These are phyloP conservation scores for Naganishia cerealis DNA, from an alignment of 1,284 basidiomycete genomes.

Conservation along the genomic window DNA sequence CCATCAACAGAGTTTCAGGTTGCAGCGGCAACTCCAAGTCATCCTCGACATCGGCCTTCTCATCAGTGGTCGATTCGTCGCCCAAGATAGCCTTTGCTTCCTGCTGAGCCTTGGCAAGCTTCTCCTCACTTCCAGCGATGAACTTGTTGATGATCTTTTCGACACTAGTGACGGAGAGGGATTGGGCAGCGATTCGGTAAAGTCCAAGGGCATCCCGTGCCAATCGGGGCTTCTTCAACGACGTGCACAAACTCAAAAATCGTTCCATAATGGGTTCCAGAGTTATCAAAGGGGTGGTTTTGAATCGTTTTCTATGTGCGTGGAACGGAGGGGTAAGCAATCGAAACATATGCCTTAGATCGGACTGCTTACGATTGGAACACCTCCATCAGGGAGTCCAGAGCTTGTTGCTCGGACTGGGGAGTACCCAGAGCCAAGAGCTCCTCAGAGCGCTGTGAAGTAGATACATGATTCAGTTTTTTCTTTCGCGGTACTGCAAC, in stretches of 20 bases:
- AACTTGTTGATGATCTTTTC: constrained; percentile 89
- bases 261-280: constrained; percentile 92
- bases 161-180: constrained; percentile 85
- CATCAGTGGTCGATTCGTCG: constrained; percentile 30
- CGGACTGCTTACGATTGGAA: constrained; percentile 49
- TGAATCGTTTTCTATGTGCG: constrained; percentile 72
- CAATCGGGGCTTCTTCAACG: constrained; percentile 86
- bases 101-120: constrained; percentile 82
- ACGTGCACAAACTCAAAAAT: constrained; percentile 88
- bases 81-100: constrained; percentile 55
- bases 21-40: constrained; percentile 49
- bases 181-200: constrained; percentile 95
- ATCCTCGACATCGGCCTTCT: constrained; percentile 44
- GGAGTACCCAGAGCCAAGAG: constrained; percentile 52
- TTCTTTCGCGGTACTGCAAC: neutral
- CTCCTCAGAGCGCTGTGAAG: constrained; percentile 52
- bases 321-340: neutral
- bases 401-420: constrained; percentile 52
- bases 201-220: constrained; percentile 90
- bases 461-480: neutral
- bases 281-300: constrained; percentile 80
- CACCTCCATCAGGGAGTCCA: constrained; percentile 54
- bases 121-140: constrained; percentile 80
- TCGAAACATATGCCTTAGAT: neutral
- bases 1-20: constrained; percentile 48